phyloP scores from a whole-genome alignment of 1,284 basidiomycete genomes.

The Amylostereum chailletii region DNA sequence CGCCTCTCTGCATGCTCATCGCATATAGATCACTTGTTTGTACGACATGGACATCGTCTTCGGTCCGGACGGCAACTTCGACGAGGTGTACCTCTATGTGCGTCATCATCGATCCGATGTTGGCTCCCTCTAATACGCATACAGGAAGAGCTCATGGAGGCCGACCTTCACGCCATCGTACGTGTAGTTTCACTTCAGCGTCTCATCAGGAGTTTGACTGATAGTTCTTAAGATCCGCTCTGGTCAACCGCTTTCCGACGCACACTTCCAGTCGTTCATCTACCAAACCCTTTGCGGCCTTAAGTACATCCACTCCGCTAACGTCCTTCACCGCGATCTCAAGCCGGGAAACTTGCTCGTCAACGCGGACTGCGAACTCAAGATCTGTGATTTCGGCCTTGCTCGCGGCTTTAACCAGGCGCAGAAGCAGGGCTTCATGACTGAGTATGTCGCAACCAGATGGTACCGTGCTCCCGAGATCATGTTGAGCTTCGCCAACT shows the following conservation, averaged over 20 bases:
- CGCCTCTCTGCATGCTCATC: not conserved
- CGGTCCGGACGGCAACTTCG: conserved; percentile 81
- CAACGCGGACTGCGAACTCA: conserved; percentile 96
- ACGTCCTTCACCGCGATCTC: conserved; percentile 95
- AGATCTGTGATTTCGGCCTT: conserved; percentile 98
- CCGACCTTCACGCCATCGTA: conserved; percentile 97
- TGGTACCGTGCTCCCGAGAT: conserved; percentile 98
- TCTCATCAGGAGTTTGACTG: not conserved
- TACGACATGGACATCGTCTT: conserved; percentile 98
- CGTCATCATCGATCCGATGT: conserved; percentile 19
- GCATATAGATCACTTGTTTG: conserved; percentile 71
- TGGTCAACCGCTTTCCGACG: conserved; percentile 94
- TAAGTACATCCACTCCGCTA: conserved; percentile 98
- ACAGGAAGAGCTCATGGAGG: conserved; percentile 98
- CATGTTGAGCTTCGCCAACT: conserved; percentile 96
- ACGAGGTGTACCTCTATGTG: conserved; percentile 92
- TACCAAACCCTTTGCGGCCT: conserved; percentile 98
- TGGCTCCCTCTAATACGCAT: conserved; percentile 1
- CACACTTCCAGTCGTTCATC: conserved; percentile 97
- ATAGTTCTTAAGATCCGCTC: conserved; percentile 73
- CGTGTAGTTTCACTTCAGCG: conserved; percentile 18
- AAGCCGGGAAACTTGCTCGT: conserved; percentile 96
- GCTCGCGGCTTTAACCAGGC: conserved; percentile 86
- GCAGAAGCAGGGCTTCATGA: conserved; percentile 93
- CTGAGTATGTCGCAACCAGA: conserved; percentile 95